phyloP scores from a whole-genome alignment of 2,329 filamentous ascomycete genomes.

The Claviceps arundinis region DNA sequence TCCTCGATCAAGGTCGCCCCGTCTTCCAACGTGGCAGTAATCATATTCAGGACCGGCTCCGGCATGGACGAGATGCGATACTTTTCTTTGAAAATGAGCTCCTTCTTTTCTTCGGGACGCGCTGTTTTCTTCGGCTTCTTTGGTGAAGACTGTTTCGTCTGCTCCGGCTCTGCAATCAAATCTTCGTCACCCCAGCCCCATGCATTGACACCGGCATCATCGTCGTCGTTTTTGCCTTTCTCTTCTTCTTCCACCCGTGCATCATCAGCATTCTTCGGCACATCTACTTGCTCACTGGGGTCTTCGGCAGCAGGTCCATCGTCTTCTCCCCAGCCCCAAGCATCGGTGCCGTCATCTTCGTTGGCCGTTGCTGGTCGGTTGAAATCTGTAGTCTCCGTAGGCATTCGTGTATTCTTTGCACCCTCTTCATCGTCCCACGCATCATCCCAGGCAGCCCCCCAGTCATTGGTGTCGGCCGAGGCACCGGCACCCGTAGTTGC shows the following conservation, averaged over 20 bases:
- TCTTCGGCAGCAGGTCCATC: constrained; percentile 17
- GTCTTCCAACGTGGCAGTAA: constrained; percentile 47
- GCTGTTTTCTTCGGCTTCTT: constrained; percentile 10
- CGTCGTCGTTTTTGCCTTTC: constrained; percentile 17
- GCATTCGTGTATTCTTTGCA: constrained; percentile 12
- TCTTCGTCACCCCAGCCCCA: constrained; percentile 81
- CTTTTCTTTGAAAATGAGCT: constrained; percentile 69
- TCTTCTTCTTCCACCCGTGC: constrained; percentile 4
- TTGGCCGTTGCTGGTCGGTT: constrained; percentile 8
- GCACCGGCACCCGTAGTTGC: constrained; percentile 36
- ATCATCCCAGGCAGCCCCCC: constrained; percentile 64
- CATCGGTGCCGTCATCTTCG: constrained; percentile 42
- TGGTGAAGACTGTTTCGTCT: constrained; percentile 5
- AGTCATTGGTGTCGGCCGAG: constrained; percentile 43
- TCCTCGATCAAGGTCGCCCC: constrained; percentile 44
- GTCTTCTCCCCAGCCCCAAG: constrained; percentile 78
- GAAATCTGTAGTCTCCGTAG: constrained; percentile 10
- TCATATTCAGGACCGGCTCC: constrained; percentile 57
- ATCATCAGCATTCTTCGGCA: not conserved
- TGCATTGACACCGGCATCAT: constrained; percentile 47
- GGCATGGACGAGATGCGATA: constrained; percentile 86
- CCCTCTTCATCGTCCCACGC: constrained; percentile 64
- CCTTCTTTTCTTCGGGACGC: constrained; percentile 31
- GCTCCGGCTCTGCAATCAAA: constrained; percentile 12
- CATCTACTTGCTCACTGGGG: constrained; percentile 7